Evolutionary conservation across 164 flowering plant species (phyloP).

Genomic region (Magnolia changhungtana): DNA sequence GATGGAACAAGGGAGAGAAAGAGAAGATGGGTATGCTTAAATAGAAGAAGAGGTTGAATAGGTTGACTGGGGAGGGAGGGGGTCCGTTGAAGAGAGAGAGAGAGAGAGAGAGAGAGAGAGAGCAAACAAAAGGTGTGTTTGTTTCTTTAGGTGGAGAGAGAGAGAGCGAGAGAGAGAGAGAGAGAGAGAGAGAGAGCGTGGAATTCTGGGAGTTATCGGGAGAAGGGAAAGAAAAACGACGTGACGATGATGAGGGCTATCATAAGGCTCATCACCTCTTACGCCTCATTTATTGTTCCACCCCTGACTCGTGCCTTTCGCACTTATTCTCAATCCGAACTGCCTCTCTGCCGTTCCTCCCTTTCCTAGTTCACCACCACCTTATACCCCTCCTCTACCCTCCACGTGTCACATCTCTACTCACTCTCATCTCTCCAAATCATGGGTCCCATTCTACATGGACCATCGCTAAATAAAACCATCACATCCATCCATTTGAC

Average conservation of each 20-base stretch:
- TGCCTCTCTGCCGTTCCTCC: conserved; percentile 37
- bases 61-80: conserved; percentile 23
- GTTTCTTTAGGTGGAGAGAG: neutral
- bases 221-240: conserved; percentile 63
- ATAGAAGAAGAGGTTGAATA: conserved; percentile 18
- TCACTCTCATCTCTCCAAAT: neutral
- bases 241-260: conserved; percentile 71
- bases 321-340: conserved; percentile 66
- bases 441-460: neutral
- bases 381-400: neutral
- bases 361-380: conserved; percentile 1
- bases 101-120: neutral
- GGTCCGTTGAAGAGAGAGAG: neutral
- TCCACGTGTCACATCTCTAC: neutral
- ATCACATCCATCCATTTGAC: neutral
- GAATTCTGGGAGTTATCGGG: conserved; percentile 73
- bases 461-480: neutral
- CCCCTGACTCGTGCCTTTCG: conserved; percentile 67
- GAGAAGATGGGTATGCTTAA: conserved; percentile 17
- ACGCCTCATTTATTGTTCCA: conserved; percentile 47
- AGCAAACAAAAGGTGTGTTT: neutral
- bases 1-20: conserved; percentile 1
- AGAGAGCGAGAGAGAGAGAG: neutral
- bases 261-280: conserved; percentile 39
- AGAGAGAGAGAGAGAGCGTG: conserved; percentile 33